Evolutionary conservation across 2,329 filamentous ascomycete genomes (phyloP).

Genomic region (Penicillium oxalicum): DNA sequence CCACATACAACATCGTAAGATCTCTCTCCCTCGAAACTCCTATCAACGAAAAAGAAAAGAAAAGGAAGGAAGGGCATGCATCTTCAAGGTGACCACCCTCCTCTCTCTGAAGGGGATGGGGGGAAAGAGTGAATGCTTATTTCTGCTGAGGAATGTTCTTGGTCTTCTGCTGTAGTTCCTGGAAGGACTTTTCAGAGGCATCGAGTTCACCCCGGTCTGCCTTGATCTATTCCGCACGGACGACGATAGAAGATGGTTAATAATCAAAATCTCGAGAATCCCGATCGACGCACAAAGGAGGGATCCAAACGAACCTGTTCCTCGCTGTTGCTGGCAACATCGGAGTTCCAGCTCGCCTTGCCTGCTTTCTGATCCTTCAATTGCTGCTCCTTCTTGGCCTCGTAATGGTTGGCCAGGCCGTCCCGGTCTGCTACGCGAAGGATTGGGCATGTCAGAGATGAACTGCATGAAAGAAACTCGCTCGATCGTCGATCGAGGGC

Average conservation of each 20-base stretch:
- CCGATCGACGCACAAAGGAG: neutral
- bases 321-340: constrained; percentile 73
- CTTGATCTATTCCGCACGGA: constrained; percentile 40
- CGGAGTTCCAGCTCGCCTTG: constrained; percentile 68
- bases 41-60: neutral
- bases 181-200: constrained; percentile 40
- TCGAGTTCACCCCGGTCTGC: constrained; percentile 52
- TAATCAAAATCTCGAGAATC: constrained; percentile 2
- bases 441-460: neutral
- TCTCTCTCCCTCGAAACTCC: neutral
- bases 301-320: constrained; percentile 52
- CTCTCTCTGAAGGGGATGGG: constrained; percentile 1
- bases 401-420: constrained; percentile 40
- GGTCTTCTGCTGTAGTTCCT: constrained; percentile 54
- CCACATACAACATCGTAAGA: neutral
- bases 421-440: constrained; percentile 34
- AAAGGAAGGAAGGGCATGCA: no score
- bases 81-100: neutral
- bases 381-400: constrained; percentile 58
- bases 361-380: constrained; percentile 50
- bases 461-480: no score
- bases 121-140: neutral
- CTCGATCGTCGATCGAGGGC: no score
- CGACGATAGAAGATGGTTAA: neutral
- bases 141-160: constrained; percentile 38